phyloP scores from a whole-genome alignment of 2,329 filamentous ascomycete species.

The Cadophora malorum region DNA sequence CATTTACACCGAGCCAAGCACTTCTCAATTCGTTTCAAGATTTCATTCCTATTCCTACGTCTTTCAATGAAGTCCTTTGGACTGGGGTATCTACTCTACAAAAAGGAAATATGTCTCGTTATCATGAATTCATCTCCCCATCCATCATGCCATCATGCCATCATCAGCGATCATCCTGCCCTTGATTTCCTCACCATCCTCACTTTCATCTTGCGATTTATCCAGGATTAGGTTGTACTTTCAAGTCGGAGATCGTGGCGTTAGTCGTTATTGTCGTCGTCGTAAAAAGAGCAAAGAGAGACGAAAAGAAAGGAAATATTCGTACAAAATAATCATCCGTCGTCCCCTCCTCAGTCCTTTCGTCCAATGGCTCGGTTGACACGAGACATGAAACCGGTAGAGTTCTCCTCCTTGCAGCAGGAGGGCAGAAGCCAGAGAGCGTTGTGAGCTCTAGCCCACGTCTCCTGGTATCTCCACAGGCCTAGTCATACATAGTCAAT shows the following conservation, averaged over 20 bases:
- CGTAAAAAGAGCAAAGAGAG: neutral
- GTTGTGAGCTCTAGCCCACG: neutral
- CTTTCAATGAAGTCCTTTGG: neutral
- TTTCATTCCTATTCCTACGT: constrained; percentile 17
- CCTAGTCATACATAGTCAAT: neutral
- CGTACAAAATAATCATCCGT: neutral
- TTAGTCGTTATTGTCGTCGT: neutral
- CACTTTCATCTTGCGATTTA: neutral
- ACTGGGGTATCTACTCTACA: constrained; percentile 20
- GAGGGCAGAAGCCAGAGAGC: neutral
- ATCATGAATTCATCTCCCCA: neutral
- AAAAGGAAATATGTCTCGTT: constrained; percentile 13
- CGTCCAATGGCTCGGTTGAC: constrained; percentile 9
- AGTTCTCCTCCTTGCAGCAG: constrained; percentile 5
- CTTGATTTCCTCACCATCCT: neutral
- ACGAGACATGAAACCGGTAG: constrained; percentile 8
- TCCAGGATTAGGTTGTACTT: neutral
- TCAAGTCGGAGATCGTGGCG: neutral
- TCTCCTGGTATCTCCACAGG: constrained; percentile 7
- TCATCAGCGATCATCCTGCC: neutral
- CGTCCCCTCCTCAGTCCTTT: neutral
- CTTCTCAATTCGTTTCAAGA: neutral
- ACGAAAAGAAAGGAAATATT: neutral
- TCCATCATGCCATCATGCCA: neutral
- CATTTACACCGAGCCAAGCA: too few species aligned